These are phyloP conservation scores for Amanita subjunquillea DNA, from an alignment of 768 basidiomycete genomes.

Conservation along the genomic window DNA sequence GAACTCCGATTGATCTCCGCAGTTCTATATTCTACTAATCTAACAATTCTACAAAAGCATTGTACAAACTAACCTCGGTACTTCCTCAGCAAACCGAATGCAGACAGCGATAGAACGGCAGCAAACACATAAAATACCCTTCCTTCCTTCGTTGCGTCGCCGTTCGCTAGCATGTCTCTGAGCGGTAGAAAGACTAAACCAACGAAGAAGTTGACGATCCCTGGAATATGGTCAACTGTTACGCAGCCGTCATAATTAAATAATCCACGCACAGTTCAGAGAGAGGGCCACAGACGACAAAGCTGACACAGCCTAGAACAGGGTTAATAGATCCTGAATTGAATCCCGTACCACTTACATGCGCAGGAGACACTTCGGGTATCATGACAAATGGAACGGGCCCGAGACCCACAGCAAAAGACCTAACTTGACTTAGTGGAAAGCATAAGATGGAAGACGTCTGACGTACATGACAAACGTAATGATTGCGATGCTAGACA, in stretches of 20 bases:
- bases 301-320: conserved; percentile 61
- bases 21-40: not conserved
- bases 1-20: conserved; percentile 20
- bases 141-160: conserved; percentile 58
- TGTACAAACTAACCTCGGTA: conserved; percentile 22
- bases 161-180: conserved; percentile 60
- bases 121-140: conserved; percentile 85
- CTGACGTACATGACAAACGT: conserved; percentile 67
- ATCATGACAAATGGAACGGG: conserved; percentile 91
- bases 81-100: conserved; percentile 25
- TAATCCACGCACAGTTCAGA: conserved; percentile 39
- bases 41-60: not conserved
- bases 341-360: conserved; percentile 35
- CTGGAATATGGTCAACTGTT: conserved; percentile 25
- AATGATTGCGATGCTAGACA: conserved; percentile 68
- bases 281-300: conserved; percentile 69
- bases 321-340: not conserved
- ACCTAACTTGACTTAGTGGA: conserved; percentile 30
- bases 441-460: not conserved
- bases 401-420: conserved; percentile 85
- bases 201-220: conserved; percentile 80
- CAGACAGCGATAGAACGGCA: conserved; percentile 33
- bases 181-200: conserved; percentile 81
- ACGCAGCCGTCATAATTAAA: conserved; percentile 1
- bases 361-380: conserved; percentile 76